Evolutionary conservation across 345 rosid genomes (phyloP), one percentile per base, ranked within the genome.

Genomic region (Corchorus olitorius): DNA sequence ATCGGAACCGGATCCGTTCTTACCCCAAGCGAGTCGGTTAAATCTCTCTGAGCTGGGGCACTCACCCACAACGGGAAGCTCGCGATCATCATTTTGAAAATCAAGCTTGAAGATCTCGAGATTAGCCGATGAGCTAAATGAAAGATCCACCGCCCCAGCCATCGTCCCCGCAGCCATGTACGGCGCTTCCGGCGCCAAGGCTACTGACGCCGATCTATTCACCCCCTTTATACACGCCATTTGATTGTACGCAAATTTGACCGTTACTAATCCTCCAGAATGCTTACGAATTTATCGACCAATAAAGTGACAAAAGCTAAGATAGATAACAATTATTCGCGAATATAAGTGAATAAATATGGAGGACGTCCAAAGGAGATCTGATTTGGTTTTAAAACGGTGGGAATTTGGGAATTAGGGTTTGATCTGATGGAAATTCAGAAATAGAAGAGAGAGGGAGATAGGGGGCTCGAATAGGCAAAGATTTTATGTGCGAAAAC

Each of bases 161-260:
- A 94, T 92, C 75, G 99, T 97, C 6, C 99, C 99, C 35, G 99
- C 97, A 14, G 99, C 99, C 93, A 97, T 84, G 88, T 97, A 97
- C 5, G 95, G 98, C 59, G 93, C 91, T 35, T 94, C 98, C 82
- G 98, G 99, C 62, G 99, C 87, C 67, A 97, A 75, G 16, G 99
- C 98, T 83, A 91, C 97, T 67, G 94, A 88, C 89, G 99, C 97
- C 86, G 98, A 97, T 88, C 98, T 80, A 77, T 72, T 91, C 53
- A 92, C 96, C 60, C 88, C 90, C 87, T 97, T 97, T 72, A 97
- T 92, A 84, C 92, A 90, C 79, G 98, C 93, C 99, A 97, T 97
- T 46, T 46, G 58, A 67, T 45, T 6, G 6, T 22, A 60, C 55
- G 9, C 33, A 63, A 43, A 14, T 12, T 33, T 15, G 16, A 15